Conservation (phyloP, 2,329 filamentous ascomycete species). For the Diatrype stigma region DNA sequence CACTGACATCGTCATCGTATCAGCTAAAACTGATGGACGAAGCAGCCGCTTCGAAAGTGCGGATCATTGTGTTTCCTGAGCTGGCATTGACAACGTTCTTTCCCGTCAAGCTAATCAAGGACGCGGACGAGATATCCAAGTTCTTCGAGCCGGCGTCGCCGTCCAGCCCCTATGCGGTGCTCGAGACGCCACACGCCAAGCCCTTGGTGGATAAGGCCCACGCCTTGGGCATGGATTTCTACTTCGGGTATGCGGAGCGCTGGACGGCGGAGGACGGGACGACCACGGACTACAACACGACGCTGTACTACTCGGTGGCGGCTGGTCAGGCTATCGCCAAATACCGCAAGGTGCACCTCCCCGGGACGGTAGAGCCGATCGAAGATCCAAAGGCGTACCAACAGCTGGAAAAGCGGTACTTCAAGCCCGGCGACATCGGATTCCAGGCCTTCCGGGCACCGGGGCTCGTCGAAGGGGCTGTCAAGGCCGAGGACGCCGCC, state of each 20-base stretch:
- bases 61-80: slow-evolving; percentile 51
- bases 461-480: slow-evolving; percentile 33
- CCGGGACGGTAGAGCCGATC: slow-evolving; percentile 48
- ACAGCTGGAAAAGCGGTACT: slow-evolving; percentile 54
- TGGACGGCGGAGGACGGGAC: slow-evolving; percentile 33
- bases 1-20: no score
- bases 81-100: slow-evolving; percentile 55
- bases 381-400: slow-evolving; percentile 43
- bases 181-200: slow-evolving; percentile 38
- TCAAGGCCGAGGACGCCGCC: slow-evolving; percentile 28
- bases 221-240: slow-evolving; percentile 45
- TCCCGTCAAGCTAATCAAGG: slow-evolving; percentile 44
- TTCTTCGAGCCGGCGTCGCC: slow-evolving; percentile 48
- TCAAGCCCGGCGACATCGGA: slow-evolving; percentile 47
- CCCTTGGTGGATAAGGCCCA: slow-evolving; percentile 45
- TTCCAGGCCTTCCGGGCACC: slow-evolving; percentile 50
- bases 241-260: slow-evolving; percentile 49
- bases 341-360: slow-evolving; percentile 53
- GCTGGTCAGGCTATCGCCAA: slow-evolving; percentile 40
- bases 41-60: slow-evolving; percentile 39
- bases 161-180: slow-evolving; percentile 26
- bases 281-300: slow-evolving; percentile 43
- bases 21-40: slow-evolving; percentile 40
- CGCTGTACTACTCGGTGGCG: slow-evolving; percentile 45
- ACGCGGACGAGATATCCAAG: slow-evolving; percentile 37